These are phyloP conservation scores for Podaxis sp. DNA, from an alignment of 768 basidiomycete species.

Conservation along the genomic window DNA sequence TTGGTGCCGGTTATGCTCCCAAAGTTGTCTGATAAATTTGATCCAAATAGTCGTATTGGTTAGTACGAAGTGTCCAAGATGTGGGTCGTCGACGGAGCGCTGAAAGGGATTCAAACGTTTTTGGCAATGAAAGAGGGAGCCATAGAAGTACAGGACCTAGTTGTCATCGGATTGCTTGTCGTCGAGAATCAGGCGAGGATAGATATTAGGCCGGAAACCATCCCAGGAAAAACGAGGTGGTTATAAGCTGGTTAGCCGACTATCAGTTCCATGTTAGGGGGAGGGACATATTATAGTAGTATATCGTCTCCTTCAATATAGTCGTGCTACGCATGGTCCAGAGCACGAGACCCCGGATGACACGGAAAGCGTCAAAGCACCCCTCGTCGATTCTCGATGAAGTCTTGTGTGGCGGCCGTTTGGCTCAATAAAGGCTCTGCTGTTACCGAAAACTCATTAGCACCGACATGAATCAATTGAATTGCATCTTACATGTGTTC, in stretches of 20 bases:
- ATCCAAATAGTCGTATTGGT: background rate
- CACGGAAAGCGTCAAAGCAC: too few species aligned
- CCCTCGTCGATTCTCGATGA: too few species aligned
- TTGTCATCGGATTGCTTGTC: constrained; percentile 1
- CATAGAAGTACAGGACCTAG: background rate
- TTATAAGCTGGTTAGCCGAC: background rate
- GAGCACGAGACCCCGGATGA: too few species aligned
- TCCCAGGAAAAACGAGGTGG: background rate
- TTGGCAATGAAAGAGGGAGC: constrained; percentile 6
- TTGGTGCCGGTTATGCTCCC: background rate
- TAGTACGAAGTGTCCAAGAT: constrained; percentile 1
- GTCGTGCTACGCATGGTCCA: too few species aligned
- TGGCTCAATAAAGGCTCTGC: too few species aligned
- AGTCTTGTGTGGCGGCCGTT: too few species aligned
- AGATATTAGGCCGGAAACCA: background rate
- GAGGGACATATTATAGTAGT: too few species aligned
- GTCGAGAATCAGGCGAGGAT: background rate
- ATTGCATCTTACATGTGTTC: too few species aligned
- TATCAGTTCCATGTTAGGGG: too few species aligned
- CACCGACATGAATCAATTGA: too few species aligned
- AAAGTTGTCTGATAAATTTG: background rate
- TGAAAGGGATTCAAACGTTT: background rate
- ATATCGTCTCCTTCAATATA: too few species aligned
- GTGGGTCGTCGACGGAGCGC: background rate
- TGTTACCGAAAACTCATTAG: too few species aligned